Evolutionary conservation across 2,329 filamentous ascomycete species (phyloP), one percentile per base, ranked within the genome.

Genomic region (Aspergillus candidus): DNA sequence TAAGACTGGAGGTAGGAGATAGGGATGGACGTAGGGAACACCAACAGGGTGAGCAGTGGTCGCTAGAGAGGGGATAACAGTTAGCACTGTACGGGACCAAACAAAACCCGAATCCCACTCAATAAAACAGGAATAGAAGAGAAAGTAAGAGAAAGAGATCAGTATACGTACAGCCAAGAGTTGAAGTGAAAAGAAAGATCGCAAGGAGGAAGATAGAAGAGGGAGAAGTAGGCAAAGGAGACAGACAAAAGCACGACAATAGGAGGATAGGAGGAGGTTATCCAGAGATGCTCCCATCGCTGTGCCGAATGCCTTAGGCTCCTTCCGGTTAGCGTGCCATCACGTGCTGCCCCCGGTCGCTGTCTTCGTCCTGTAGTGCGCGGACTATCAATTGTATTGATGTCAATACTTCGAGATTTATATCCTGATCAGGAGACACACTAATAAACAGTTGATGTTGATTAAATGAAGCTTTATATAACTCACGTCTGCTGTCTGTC

Each of bases 211-310:
- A 37, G 14, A 30, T 31, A 18, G 17, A 35, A 41, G 30, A 27
- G 18, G 3, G 37, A 4, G 36, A 11, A 22, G 13, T 38, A 32
- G 13, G 37, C 29, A 11, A 8, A 44, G 33, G 5, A 31, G 35
- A 44, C 42, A 37, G 43, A 18, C 12, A 27, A 49, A 44, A 43
- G 40, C 42, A 40, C 40, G 41, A 43, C 32, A 46, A 36, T 35
- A 38, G 38, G 44, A 47, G 46, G 39, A 44, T 42, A 49, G 53
- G 49, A 53, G 53, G 53, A 56, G 52, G 53, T 49, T 51, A 55
- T 57, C 54, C 49, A 45, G 49, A 52, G 45, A 47, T 41, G 48
- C 41, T 37, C 46, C 37, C 31, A 39, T 46, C 47, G 35, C 42
- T 42, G 47, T 41, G 40, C 41, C 36, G 46, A 52, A 46, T 52